phyloP scores from a whole-genome alignment of 73 alveolate genomes.

The Paramecium sexaurelia region DNA sequence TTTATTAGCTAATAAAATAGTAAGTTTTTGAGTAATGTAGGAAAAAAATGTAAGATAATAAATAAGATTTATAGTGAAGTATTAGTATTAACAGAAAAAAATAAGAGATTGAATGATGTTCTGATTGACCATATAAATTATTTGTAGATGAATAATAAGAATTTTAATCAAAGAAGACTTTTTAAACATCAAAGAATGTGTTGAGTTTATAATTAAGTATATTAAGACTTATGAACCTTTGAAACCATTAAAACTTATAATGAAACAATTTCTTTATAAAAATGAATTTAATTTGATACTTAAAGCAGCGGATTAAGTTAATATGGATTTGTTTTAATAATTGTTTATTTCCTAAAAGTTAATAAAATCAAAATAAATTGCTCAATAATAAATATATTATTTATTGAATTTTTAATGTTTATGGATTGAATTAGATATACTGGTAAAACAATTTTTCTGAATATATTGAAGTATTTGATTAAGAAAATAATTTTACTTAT shows the following conservation, averaged over 20 bases:
- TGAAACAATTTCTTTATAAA: conserved; percentile 66
- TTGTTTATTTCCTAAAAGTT: conserved; percentile 57
- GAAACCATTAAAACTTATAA: conserved; percentile 65
- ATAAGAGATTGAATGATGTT: neutral
- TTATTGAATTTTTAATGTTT: conserved; percentile 19
- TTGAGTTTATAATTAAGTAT: conserved; percentile 39
- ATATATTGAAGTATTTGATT: neutral
- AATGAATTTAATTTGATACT: conserved; percentile 66
- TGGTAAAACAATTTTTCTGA: conserved; percentile 22
- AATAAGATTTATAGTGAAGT: neutral
- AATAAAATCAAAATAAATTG: conserved; percentile 3
- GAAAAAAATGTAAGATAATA: neutral
- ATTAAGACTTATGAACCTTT: conserved; percentile 30
- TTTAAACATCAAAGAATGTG: conserved; percentile 46
- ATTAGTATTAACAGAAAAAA: neutral
- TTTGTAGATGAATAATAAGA: neutral
- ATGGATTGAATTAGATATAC: conserved; percentile 49
- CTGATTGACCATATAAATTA: neutral
- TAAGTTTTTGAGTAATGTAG: neutral
- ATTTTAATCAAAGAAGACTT: neutral
- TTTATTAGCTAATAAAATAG: neutral
- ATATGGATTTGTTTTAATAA: conserved; percentile 72
- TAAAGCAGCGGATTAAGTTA: conserved; percentile 76
- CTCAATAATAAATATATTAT: neutral
- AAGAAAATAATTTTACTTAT: conserved; percentile 7